Base-by-base conservation (phyloP, 1,139 yeast genomes). In the Candida glucosophila region DNA sequence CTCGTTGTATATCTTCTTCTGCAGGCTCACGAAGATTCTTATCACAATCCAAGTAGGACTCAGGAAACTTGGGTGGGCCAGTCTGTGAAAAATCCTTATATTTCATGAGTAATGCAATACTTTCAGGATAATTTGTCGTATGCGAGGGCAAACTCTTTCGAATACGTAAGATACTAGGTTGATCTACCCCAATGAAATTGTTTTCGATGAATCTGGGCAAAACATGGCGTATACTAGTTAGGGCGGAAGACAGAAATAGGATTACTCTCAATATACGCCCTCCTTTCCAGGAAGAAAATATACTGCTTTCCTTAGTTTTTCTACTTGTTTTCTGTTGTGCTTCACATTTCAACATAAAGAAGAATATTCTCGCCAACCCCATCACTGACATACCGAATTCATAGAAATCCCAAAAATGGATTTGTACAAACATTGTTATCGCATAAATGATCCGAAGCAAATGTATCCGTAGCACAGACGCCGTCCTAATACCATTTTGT, bases 51-150 rank as follows among this genome's bases (percentile, higher is more conserved):
- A 66, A 40, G 32, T 49, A 64, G 0, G 71, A 69, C 22, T 47
- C 49, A 2, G 73, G 73, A 6, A 61, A 34, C 6, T 49, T 54
- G 3, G 67, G 60, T 15, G 70, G 68, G 13, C 48, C 34, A 2
- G 35, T 28, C 3, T 40, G 25, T 6, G 31, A 11, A 15, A 32
- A 29, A 2, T 34, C 30, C 14, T 40, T 33, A 12, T 33, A 24
- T 11, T 38, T 33, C 14, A 48, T 36, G 5, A 54, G 28, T 12
- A 50, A 27, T 3, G 44, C 31, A 5, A 46, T 29, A 8, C 50
- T 40, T 6, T 25, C 22, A 5, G 57, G 55, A 8, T 42, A 31
- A 5, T 26, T 25, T 6, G 33, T 24, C 6, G 25, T 23, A 9
- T 28, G 17, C 6, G 12, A 20, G 3, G 48, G 47, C 4, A 46